Evolutionary conservation across 2,329 filamentous ascomycete genomes (phyloP).

Genomic region (Botryosphaeria agaves): DNA sequence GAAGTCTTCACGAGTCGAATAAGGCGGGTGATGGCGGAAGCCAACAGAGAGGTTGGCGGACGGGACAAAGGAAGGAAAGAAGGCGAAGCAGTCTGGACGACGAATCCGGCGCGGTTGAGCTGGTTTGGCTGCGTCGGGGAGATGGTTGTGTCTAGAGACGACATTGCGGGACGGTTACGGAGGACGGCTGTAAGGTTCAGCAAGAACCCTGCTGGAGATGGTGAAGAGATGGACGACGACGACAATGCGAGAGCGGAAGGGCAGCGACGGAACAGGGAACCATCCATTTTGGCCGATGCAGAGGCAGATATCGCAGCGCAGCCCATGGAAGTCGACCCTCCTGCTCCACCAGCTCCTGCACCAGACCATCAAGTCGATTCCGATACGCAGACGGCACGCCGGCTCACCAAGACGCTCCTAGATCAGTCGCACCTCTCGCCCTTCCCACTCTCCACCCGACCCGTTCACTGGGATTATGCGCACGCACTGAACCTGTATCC

Average conservation of each 20-base stretch:
- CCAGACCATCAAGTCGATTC: neutral
- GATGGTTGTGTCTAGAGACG: slow-evolving; percentile 72
- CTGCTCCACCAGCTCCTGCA: neutral
- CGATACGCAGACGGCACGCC: slow-evolving; percentile 10
- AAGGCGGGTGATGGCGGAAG: slow-evolving; percentile 59
- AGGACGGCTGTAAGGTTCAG: slow-evolving; percentile 60
- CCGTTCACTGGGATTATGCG: slow-evolving; percentile 80
- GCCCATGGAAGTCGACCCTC: slow-evolving; percentile 19
- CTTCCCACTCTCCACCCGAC: slow-evolving; percentile 62
- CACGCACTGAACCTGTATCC: slow-evolving; percentile 68
- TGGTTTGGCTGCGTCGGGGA: slow-evolving; percentile 83
- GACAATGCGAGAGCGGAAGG: slow-evolving; percentile 5
- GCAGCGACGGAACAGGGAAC: slow-evolving; percentile 9
- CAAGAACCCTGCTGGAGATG: too few species aligned
- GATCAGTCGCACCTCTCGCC: slow-evolving; percentile 82
- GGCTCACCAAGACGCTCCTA: slow-evolving; percentile 70
- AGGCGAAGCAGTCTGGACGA: slow-evolving; percentile 73
- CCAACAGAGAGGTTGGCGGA: slow-evolving; percentile 51
- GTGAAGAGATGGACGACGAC: slow-evolving; percentile 18
- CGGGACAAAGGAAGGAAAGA: slow-evolving; percentile 24
- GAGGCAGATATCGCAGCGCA: neutral
- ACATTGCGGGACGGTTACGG: slow-evolving; percentile 63
- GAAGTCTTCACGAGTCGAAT: slow-evolving; percentile 82
- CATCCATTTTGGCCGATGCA: too few species aligned
- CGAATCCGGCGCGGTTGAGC: slow-evolving; percentile 65